These are phyloP conservation scores for Zygnema circumcarinatum DNA, from an alignment of 139 green algal species.

Conservation along the genomic window DNA sequence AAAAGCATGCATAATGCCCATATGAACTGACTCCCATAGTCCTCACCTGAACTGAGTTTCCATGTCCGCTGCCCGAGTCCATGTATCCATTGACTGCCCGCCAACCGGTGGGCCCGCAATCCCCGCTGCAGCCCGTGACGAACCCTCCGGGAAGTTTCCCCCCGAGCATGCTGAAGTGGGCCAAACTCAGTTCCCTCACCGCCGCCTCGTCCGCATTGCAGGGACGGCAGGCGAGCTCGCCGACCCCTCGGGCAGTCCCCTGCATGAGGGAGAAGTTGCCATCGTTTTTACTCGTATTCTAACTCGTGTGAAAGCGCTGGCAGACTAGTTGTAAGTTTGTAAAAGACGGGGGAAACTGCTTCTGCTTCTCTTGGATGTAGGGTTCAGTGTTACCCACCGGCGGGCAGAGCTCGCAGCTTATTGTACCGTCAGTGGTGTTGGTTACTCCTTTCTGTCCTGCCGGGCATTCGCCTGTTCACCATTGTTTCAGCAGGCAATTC, in stretches of 20 bases:
- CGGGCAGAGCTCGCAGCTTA: conserved; percentile 1
- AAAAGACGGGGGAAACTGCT: background rate
- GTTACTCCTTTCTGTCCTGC: background rate
- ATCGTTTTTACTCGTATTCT: background rate
- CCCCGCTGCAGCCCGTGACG: conserved; percentile 22
- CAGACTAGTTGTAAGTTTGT: background rate
- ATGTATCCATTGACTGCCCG: conserved; percentile 17
- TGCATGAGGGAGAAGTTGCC: background rate
- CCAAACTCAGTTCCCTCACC: conserved; percentile 15
- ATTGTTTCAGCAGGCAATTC: no score
- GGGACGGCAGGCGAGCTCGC: background rate
- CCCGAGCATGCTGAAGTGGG: background rate
- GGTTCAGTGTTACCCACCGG: no score
- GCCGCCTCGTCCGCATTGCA: conserved; percentile 5
- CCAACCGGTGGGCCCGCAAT: conserved; percentile 37
- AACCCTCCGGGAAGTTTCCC: conserved; percentile 12
- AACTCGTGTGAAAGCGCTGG: background rate
- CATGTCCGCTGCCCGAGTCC: conserved; percentile 33
- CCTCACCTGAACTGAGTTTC: conserved; percentile 9
- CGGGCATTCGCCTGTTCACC: conserved; percentile 3
- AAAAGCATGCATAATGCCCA: no score
- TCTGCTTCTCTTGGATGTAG: no score
- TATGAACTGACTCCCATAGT: no score
- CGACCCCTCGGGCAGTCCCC: background rate
- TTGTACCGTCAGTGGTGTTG: background rate